These are phyloP conservation scores for Infundibulicybe gibba DNA, from an alignment of 768 basidiomycete genomes.

Conservation along the genomic window DNA sequence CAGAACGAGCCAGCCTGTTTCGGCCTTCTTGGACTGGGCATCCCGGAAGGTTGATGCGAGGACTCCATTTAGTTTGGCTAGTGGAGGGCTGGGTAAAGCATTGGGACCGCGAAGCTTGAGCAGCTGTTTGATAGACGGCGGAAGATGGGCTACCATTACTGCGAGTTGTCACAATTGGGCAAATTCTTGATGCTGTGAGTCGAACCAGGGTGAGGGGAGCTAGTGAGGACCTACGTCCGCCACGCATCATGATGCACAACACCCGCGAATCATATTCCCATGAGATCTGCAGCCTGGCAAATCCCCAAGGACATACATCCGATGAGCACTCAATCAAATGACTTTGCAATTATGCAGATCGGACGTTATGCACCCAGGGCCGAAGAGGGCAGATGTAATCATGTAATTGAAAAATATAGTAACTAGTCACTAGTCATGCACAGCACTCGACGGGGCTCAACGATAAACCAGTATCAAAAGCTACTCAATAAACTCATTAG, in stretches of 20 bases:
- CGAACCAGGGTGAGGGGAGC: too few species aligned
- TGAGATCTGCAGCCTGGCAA: too few species aligned
- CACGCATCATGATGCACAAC: too few species aligned
- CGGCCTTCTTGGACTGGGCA: constrained; percentile 60
- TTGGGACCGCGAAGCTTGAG: constrained; percentile 65
- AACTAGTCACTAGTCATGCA: constrained; percentile 7
- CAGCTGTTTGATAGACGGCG: constrained; percentile 68
- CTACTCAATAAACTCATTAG: constrained; percentile 1
- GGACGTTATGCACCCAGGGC: neutral
- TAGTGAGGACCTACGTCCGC: too few species aligned
- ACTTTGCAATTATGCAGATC: too few species aligned
- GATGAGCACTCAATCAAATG: too few species aligned
- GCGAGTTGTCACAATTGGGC: neutral
- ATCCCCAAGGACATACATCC: too few species aligned
- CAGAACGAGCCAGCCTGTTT: constrained; percentile 80
- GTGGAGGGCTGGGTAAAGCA: constrained; percentile 52
- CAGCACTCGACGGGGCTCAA: constrained; percentile 7
- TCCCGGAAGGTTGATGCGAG: constrained; percentile 62
- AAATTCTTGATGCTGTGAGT: too few species aligned
- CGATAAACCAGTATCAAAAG: too few species aligned
- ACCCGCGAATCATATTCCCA: too few species aligned
- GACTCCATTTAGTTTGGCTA: constrained; percentile 47
- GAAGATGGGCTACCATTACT: constrained; percentile 46
- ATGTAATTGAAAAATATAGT: neutral
- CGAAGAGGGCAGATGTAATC: too few species aligned